A percentile compares a stretch with the other conserved stretches of the same genome.
These are phyloP conservation scores for Ascosphaera pollenicola DNA, from an alignment of 2,329 filamentous ascomycete species.

Conservation along the genomic window DNA sequence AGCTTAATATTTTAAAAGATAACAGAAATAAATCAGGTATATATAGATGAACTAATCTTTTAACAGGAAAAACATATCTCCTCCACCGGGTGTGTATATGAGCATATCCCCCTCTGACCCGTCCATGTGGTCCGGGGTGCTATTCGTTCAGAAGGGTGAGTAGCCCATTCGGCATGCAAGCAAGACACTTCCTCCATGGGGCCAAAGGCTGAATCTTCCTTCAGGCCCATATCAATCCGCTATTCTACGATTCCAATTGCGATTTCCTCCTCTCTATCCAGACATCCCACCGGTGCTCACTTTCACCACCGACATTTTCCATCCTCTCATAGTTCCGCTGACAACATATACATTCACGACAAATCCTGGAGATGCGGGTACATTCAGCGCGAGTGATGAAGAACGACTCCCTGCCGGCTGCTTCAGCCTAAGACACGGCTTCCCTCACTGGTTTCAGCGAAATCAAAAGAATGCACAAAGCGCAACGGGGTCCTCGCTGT, in stretches of 20 bases:
- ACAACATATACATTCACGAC: constrained; percentile 91
- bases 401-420: constrained; percentile 70
- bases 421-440: constrained; percentile 77
- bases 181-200: constrained; percentile 2
- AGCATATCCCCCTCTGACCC: constrained; percentile 63
- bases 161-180: constrained; percentile 3
- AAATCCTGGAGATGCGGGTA: constrained; percentile 49
- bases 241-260: constrained; percentile 73
- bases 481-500: not conserved
- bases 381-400: constrained; percentile 63
- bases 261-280: constrained; percentile 66
- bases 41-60: no score
- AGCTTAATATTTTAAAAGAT: no score
- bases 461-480: not conserved
- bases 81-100: constrained; percentile 72
- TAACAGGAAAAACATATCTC: no score
- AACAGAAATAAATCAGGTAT: no score
- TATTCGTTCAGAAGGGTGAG: constrained; percentile 76
- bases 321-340: constrained; percentile 74
- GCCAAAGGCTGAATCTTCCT: not conserved
- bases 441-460: constrained; percentile 70
- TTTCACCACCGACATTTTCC: constrained; percentile 84
- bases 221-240: constrained; percentile 73
- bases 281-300: constrained; percentile 60
- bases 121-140: constrained; percentile 67